A percentile compares a stretch with the other conserved stretches of the same genome.
Conservation (phyloP, 305 asterid genomes). For the Plantago lanceolata region DNA sequence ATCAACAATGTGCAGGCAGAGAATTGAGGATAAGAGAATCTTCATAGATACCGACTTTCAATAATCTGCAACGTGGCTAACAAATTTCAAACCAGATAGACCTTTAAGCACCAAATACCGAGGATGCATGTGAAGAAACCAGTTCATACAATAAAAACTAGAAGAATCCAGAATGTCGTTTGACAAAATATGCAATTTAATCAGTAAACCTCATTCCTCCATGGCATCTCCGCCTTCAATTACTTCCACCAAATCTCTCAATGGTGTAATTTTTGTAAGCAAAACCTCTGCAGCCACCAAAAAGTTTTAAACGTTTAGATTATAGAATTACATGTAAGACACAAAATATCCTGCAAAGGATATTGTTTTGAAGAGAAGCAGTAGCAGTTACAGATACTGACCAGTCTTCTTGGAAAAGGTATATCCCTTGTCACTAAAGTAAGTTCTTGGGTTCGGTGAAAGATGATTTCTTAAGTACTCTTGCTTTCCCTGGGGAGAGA, state of each 20-base stretch:
- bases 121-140: constrained; percentile 5
- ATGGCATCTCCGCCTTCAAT: constrained; percentile 48
- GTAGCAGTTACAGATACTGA: constrained; percentile 24
- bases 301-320: constrained; percentile 4
- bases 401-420: constrained; percentile 53
- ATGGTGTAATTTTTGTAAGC: constrained; percentile 40
- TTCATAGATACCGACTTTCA: background rate
- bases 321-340: background rate
- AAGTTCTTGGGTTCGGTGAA: constrained; percentile 51
- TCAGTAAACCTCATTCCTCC: constrained; percentile 37
- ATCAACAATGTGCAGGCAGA: background rate
- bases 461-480: constrained; percentile 48
- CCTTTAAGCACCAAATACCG: background rate
- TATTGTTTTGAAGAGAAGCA: background rate
- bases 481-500: constrained; percentile 33
- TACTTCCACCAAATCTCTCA: constrained; percentile 35
- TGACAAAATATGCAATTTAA: background rate
- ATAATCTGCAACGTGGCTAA: background rate
- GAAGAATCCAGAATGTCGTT: background rate
- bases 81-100: background rate
- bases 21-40: background rate
- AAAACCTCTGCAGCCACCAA: constrained; percentile 40
- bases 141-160: constrained; percentile 5
- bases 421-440: constrained; percentile 38
- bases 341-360: background rate